Percentiles rank a stretch among this genome's conserved stretches.
These are phyloP conservation scores for Eucalyptus tenuipes DNA, from an alignment of 345 rosid genomes.

Conservation along the genomic window DNA sequence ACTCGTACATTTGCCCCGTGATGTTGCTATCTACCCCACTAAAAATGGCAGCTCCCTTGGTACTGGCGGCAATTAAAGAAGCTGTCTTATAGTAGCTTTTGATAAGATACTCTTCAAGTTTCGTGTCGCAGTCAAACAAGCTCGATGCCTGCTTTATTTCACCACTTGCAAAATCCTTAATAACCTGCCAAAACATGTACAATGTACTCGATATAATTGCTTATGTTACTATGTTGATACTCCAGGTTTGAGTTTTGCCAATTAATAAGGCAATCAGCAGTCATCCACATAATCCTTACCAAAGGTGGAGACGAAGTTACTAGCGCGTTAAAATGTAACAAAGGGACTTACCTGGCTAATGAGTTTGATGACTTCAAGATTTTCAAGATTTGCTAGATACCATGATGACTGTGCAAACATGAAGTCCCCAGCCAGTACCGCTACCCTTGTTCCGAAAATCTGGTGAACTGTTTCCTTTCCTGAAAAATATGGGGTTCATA, in stretches of 20 bases:
- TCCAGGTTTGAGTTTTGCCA: neutral
- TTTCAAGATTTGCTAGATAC: conserved; percentile 95
- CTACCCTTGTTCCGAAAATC: conserved; percentile 77
- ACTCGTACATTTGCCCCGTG: conserved; percentile 58
- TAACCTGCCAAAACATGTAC: conserved; percentile 37
- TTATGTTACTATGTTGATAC: neutral
- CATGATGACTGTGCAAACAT: conserved; percentile 99
- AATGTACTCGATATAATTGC: neutral
- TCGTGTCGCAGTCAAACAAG: conserved; percentile 71
- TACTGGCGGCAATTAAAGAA: conserved; percentile 86
- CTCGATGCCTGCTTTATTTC: conserved; percentile 97
- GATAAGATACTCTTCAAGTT: conserved; percentile 75
- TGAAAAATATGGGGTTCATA: neutral
- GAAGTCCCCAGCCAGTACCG: conserved; percentile 87
- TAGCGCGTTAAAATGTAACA: neutral
- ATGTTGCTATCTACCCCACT: conserved; percentile 48
- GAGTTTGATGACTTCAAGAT: conserved; percentile 87
- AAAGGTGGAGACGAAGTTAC: neutral
- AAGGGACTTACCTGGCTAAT: conserved; percentile 66
- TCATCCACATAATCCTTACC: neutral
- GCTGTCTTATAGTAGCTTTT: conserved; percentile 97
- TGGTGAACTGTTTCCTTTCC: conserved; percentile 90
- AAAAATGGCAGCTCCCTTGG: conserved; percentile 87
- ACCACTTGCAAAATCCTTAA: conserved; percentile 96
- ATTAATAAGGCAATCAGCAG: neutral